Conservation (phyloP, 2,329 filamentous ascomycete genomes). For the Knufia fluminis region DNA sequence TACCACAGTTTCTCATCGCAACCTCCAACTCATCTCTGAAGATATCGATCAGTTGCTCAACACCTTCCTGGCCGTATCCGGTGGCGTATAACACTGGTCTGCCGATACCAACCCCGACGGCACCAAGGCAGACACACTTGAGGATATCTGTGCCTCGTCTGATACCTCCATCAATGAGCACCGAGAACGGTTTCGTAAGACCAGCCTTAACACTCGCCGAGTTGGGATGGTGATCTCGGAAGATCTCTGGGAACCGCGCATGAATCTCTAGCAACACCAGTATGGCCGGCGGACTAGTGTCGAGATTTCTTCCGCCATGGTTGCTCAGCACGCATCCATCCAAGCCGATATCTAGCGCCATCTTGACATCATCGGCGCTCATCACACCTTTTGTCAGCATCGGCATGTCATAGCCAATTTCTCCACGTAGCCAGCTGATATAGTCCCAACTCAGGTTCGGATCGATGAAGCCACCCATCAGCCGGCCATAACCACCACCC, state of each 20-base stretch:
- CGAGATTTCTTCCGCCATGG: slow-evolving; percentile 50
- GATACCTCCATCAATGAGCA: slow-evolving; percentile 47
- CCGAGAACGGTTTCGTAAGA: slow-evolving; percentile 30
- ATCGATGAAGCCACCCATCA: slow-evolving; percentile 48
- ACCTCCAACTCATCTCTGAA: slow-evolving; percentile 41
- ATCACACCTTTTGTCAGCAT: slow-evolving; percentile 52
- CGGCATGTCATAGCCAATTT: slow-evolving; percentile 37
- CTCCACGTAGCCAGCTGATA: slow-evolving; percentile 43
- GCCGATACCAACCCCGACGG: slow-evolving; percentile 46
- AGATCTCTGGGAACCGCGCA: slow-evolving; percentile 41
- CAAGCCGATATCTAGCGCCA: slow-evolving; percentile 42
- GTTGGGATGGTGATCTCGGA: slow-evolving; percentile 30
- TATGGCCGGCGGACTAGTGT: slow-evolving; percentile 42
- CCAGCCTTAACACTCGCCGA: slow-evolving; percentile 16
- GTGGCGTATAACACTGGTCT: slow-evolving; percentile 45
- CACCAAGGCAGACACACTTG: slow-evolving; percentile 46
- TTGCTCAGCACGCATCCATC: slow-evolving; percentile 51
- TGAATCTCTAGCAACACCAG: slow-evolving; percentile 46
- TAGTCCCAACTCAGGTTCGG: slow-evolving; percentile 46
- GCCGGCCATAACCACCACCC: slow-evolving; percentile 44
- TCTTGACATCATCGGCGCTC: slow-evolving; percentile 47
- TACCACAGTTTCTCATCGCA: slow-evolving; percentile 40
- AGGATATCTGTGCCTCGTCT: slow-evolving; percentile 47
- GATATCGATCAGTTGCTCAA: slow-evolving; percentile 46
- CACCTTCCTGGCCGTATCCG: slow-evolving; percentile 46